Evolutionary conservation across 1,139 yeast genomes (phyloP).

Genomic region (Diutina mesorugosa): DNA sequence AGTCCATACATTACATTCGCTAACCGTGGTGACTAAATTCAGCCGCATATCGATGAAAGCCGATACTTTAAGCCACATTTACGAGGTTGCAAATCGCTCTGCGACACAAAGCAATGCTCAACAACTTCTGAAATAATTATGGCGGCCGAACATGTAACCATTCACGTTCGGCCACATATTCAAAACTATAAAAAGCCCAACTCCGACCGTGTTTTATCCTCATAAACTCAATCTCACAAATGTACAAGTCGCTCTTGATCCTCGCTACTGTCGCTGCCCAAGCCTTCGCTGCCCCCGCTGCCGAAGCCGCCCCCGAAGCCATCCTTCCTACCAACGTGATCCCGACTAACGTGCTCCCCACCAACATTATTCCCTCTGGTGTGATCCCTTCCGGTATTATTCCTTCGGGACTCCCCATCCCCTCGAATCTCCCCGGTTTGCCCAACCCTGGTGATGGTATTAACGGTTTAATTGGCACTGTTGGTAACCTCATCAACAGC

Average conservation of each 20-base stretch:
- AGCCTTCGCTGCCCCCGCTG: not conserved
- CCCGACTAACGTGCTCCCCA: not conserved
- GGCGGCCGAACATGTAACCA: not conserved
- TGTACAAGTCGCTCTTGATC: not conserved
- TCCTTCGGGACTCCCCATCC: not conserved
- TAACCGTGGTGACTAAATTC: too few relatives aligned
- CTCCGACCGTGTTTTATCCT: not conserved
- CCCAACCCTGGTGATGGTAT: not conserved
- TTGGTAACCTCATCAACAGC: not conserved
- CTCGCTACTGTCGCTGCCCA: not conserved
- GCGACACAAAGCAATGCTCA: not conserved
- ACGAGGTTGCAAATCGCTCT: not conserved
- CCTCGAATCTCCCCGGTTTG: not conserved
- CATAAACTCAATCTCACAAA: not conserved
- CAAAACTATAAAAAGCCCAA: not conserved
- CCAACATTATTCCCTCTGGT: not conserved
- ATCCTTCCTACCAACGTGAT: not conserved
- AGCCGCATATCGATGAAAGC: not conserved
- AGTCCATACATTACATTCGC: too few relatives aligned
- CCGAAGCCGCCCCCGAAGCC: not conserved
- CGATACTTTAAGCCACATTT: not conserved
- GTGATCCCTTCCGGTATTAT: not conserved
- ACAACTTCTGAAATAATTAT: not conserved
- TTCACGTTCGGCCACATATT: not conserved
- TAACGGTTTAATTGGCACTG: not conserved